Evolutionary conservation across 202 grass and related monocot species (phyloP).

Genomic region (Bolboschoenoplectus hybrid): DNA sequence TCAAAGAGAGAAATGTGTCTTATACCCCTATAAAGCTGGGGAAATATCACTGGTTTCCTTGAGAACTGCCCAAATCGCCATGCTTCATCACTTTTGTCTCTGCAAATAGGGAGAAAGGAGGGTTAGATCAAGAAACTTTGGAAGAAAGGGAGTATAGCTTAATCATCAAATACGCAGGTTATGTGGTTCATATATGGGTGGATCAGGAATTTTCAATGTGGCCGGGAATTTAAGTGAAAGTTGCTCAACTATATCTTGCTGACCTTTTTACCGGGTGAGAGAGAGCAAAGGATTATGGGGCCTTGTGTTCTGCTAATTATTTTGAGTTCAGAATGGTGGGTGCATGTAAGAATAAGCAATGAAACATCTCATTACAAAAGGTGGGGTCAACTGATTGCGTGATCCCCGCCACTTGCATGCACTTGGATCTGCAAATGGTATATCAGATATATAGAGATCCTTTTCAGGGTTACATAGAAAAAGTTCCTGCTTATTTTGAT

Average conservation of each 20-base stretch:
- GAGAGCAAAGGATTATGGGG: neutral
- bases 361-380: constrained; percentile 4
- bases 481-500: neutral
- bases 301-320: constrained; percentile 11
- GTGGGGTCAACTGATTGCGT: constrained; percentile 20
- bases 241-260: neutral
- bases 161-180: neutral
- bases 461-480: constrained; percentile 28
- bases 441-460: constrained; percentile 21
- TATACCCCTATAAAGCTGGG: constrained; percentile 3
- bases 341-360: constrained; percentile 23
- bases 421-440: constrained; percentile 14
- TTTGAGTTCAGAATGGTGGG: neutral
- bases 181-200: neutral
- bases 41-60: neutral
- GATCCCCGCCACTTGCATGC: neutral
- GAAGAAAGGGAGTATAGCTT: neutral
- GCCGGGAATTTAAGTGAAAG: neutral
- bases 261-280: neutral
- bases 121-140: neutral
- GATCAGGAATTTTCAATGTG: neutral
- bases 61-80: neutral
- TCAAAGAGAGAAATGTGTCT: neutral
- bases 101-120: neutral
- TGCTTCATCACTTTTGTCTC: neutral